These are phyloP conservation scores for Umbelopsis sp. DNA, from an alignment of 192 early-diverging fungal genomes.

Conservation along the genomic window DNA sequence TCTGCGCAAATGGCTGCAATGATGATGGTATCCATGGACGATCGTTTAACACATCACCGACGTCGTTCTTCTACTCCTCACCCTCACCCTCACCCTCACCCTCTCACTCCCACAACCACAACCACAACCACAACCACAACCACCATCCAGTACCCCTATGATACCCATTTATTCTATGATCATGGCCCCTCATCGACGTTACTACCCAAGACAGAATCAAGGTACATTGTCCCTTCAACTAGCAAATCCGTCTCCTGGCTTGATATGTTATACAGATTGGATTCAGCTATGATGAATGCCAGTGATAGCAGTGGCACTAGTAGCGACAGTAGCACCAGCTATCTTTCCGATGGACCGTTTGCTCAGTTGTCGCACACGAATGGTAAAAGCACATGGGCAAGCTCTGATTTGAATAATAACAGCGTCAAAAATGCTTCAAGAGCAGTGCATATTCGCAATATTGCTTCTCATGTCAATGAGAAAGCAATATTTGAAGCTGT, in stretches of 20 bases:
- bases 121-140: neutral
- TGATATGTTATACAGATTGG: neutral
- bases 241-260: neutral
- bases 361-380: neutral
- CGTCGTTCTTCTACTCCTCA: no score
- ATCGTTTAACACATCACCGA: neutral
- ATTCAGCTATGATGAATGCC: neutral
- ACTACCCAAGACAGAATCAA: neutral
- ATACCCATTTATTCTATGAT: neutral
- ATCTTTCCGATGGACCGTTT: neutral
- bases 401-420: neutral
- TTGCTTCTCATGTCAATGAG: neutral
- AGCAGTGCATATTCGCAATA: neutral
- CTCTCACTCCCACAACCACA: neutral
- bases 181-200: neutral
- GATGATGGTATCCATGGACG: neutral
- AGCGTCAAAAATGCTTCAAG: neutral
- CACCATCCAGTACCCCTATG: neutral
- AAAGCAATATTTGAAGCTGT: neutral
- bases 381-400: neutral
- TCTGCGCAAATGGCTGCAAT: neutral
- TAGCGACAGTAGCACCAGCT: neutral
- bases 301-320: constrained; percentile 5
- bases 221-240: neutral
- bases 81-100: neutral